Evolutionary conservation across 163 green algal species (phyloP), one percentile per base, ranked within the genome.

Genomic region (Chlorella variabilis): DNA sequence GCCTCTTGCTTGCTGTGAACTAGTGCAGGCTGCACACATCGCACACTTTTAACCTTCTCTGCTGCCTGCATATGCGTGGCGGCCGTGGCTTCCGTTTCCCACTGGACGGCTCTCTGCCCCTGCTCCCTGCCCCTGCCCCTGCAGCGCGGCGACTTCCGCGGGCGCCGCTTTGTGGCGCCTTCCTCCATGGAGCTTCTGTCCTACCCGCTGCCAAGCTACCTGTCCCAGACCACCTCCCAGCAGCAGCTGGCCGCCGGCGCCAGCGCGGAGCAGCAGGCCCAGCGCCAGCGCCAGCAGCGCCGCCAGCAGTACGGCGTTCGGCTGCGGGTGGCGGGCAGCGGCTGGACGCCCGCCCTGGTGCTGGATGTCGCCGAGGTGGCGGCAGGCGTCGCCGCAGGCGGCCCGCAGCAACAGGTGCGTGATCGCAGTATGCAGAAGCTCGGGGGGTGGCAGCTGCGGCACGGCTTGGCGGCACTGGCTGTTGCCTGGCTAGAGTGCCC

Each of bases 161-260:
- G 58, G 4, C 65, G 74, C 38, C 78, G 73, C 29, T 89, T 78
- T 29, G 81, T 95, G 61, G 80, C 85, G 20, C 82, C 87, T 0
- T 66, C 80, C 34, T 86, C 75, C 65, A 33, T 94, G 34, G 91
- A 95, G 84, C 87, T 95, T 31, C 83, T 95, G n/a, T 88, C 81
- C 54, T 91, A 85, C 48, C 87, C 85, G 3, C 54, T 84, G 29
- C 80, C 71, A 21, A 49, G 45, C 41, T 38, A 56, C 66, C 48
- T 82, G 67, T 25, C 36, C 17, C 21, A 42, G 17, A 27, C 42
- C 4, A 25, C 48, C 34, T 73, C 69, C 23, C 79, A 69, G 39
- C 65, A 83, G 65, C 45, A 77, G n/a, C 73, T 80, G 38, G 27
- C 36, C 15, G 33, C 29, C 41, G 71, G 34, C 42, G 21, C 36